phyloP scores from a whole-genome alignment of 768 basidiomycete species.

The Lactifluus hygrophoroides region DNA sequence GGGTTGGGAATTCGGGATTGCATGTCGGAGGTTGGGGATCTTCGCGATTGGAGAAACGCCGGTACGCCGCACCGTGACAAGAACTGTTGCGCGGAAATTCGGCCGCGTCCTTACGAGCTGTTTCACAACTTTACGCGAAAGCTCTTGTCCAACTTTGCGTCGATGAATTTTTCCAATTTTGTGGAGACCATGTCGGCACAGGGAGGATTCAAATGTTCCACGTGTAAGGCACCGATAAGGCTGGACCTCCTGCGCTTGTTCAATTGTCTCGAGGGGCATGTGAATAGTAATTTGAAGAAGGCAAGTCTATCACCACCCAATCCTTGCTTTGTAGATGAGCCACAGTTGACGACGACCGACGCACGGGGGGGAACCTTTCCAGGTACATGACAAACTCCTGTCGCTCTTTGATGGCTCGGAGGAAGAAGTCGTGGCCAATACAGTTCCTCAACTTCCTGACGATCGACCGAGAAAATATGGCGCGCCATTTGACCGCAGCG shows the following conservation, averaged over 20 bases:
- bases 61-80: not conserved
- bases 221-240: not conserved
- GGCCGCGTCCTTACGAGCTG: not conserved
- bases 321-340: not conserved
- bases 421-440: not conserved
- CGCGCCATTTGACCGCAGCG: constrained; percentile 8
- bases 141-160: not conserved
- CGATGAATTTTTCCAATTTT: not conserved
- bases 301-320: not conserved
- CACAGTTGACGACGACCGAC: not conserved
- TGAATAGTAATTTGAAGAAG: not conserved
- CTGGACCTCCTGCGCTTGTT: not conserved
- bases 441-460: not conserved
- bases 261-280: not conserved
- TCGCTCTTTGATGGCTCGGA: not conserved
- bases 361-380: not conserved
- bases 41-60: not conserved
- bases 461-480: not conserved
- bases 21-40: not conserved
- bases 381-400: not conserved
- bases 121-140: not conserved
- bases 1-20: not conserved
- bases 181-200: not conserved
- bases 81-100: not conserved
- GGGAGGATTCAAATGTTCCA: not conserved